Base-by-base conservation (phyloP, 2,329 filamentous ascomycete species). In the Paraconiothyrium brasiliense region DNA sequence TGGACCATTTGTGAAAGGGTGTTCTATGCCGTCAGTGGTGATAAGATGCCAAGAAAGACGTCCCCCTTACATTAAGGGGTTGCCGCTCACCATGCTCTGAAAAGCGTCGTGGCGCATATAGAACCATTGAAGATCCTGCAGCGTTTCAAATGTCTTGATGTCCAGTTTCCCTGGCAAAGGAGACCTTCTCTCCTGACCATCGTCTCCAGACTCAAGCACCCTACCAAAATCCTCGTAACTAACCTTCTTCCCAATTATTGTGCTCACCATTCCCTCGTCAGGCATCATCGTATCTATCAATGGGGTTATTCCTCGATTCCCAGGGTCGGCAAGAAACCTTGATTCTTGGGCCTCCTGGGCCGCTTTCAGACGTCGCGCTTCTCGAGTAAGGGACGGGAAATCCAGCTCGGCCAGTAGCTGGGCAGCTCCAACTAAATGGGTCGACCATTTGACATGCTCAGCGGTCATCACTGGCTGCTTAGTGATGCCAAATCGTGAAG, bases 381-480 rank as follows among this genome's bases (percentile, higher is more conserved):
- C 85, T 59, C 86, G 87, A 0, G 91, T 92, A 82, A 94, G 90
- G 1, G 87, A 85, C 10, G 85, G 85, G 63, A 93, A 92, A 54
- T 95, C 90, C 46, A 96, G 91, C 74, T 98, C 94, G 56, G 87
- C 86, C 30, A 98, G 85, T 34, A 98, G 84, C 65, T 94, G 90
- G 44, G 90, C 89, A 10, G 93, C 92, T 13, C 95, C 95, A 51
- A 92, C 88, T 41, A 98, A 83, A 79, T 98, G 95, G 64, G 92
- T 94, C 72, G 92, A 95, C 95, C 95, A 99, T 76, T 97, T 97
- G 58, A 91, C 89, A 71, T 98, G 94, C 68, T 99, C 94, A 24
- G 93, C 94, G 39, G 91, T 91, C 89, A 94, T 95, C 20, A 97
- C 92, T 62, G 22, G 11, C 7, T 14, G 9, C 16, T 58, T 39